These are phyloP conservation scores for Aureobasidium sp. DNA, from an alignment of 2,329 filamentous ascomycete species.

Conservation along the genomic window DNA sequence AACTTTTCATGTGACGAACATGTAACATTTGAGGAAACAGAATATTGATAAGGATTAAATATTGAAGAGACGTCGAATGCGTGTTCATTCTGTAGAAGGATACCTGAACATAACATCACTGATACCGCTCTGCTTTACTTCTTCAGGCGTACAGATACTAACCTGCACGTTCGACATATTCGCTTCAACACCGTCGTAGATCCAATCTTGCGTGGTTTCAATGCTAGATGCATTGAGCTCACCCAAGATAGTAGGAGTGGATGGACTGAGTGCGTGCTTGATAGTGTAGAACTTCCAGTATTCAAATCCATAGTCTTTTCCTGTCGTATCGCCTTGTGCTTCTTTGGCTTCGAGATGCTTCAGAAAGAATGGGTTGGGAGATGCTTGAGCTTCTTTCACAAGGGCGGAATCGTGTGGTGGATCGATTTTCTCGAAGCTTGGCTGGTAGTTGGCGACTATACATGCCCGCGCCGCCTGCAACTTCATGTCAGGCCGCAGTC, in stretches of 20 bases:
- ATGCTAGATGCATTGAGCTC: conserved; percentile 2
- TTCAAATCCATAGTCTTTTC: not conserved
- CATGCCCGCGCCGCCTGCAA: conserved; percentile 3
- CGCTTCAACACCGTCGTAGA: conserved; percentile 4
- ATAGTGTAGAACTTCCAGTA: conserved; percentile 4
- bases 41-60: not conserved
- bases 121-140: conserved; percentile 4
- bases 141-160: conserved; percentile 3
- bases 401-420: conserved; percentile 5
- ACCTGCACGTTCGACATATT: not conserved
- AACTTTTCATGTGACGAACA: not conserved
- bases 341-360: conserved; percentile 8
- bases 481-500: conserved; percentile 1
- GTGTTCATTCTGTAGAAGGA: conserved; percentile 2
- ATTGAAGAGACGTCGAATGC: not conserved
- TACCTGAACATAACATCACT: not conserved
- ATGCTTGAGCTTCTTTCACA: not conserved
- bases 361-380: not conserved
- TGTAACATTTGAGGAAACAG: not conserved
- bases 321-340: conserved; percentile 6
- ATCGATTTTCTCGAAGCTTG: not conserved
- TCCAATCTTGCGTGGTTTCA: not conserved
- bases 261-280: conserved; percentile 4
- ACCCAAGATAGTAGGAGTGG: not conserved
- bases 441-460: conserved; percentile 9